phyloP scores from a whole-genome alignment of 768 basidiomycete species.

The Psilocybe cubensis region DNA sequence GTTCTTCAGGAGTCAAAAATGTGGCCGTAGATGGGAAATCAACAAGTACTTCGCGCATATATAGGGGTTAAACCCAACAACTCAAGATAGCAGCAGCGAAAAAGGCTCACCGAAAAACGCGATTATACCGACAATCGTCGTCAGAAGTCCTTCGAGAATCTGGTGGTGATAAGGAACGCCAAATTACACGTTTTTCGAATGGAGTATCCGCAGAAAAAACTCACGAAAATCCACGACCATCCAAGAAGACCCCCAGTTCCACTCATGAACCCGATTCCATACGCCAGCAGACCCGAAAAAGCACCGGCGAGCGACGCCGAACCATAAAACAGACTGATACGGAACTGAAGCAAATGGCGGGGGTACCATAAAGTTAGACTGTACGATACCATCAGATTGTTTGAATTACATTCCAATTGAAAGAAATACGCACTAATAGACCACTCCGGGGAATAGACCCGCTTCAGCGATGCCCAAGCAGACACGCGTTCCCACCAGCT shows the following conservation, averaged over 20 bases:
- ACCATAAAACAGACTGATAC: slow-evolving; percentile 67
- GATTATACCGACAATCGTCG: slow-evolving; percentile 56
- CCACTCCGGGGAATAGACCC: slow-evolving; percentile 73
- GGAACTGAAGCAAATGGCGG: slow-evolving; percentile 58
- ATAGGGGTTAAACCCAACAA: background rate
- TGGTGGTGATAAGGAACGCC: slow-evolving; percentile 18
- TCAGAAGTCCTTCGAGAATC: slow-evolving; percentile 69
- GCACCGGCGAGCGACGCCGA: slow-evolving; percentile 68
- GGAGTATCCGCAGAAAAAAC: too few relatives aligned
- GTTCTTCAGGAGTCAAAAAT: slow-evolving; percentile 66
- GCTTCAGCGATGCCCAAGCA: slow-evolving; percentile 71
- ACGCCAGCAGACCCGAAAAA: slow-evolving; percentile 63
- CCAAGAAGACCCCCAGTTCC: slow-evolving; percentile 49
- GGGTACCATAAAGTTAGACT: slow-evolving; percentile 75
- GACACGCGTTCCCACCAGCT: slow-evolving; percentile 60
- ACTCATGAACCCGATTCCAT: slow-evolving; percentile 55
- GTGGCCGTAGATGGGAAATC: slow-evolving; percentile 63
- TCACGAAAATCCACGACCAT: slow-evolving; percentile 76
- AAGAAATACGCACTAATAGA: slow-evolving; percentile 59
- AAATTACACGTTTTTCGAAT: too few relatives aligned
- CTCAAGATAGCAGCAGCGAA: background rate
- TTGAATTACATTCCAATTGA: background rate
- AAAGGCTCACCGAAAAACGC: slow-evolving; percentile 46
- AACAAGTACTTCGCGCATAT: slow-evolving; percentile 47
- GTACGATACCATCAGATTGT: background rate